Base-by-base conservation (phyloP, 345 rosid species). In the Excoecaria cochinchinensis region DNA sequence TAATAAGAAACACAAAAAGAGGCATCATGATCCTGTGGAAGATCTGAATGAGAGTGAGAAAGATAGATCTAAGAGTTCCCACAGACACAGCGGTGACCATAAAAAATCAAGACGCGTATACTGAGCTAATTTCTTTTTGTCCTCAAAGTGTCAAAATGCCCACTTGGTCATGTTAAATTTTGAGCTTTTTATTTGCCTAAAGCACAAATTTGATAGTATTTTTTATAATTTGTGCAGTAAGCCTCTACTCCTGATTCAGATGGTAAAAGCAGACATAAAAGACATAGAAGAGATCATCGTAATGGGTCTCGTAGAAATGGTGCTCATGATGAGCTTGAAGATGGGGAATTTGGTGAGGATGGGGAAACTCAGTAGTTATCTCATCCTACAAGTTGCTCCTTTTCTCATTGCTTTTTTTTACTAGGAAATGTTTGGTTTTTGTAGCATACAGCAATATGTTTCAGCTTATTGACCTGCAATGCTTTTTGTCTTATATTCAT, bases 61-160 rank as follows among this genome's bases (percentile, higher is more conserved):
- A 64, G 89, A 88, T 71, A 83, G 79, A 64, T 71, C 80, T 52
- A 88, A 75, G 84, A 87, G 83, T 74, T 74, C 89, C 47, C 90
- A 87, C 53, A 86, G 87, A 76, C 86, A 84, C 69, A 75, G 84
- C 70, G 78, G 85, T 52, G 90, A 86, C 79, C 86, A 75, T n/a
- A 90, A 85, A 78, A 92, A 83, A 79, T 84, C 89, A 65, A 95
- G 85, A 82, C 83, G 86, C 87, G 89, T 90, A 83, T 81, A 81
- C 78, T 39, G 44, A 70, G n/a, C n/a, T n/a, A n/a, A 9, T 52
- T 72, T 24, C 60, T 67, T 60, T 40, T 61, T 64, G 4, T 69
- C 13, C 72, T 62, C n/a, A 44, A 53, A 69, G 72, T 67, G 46
- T 76, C 17, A 14, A 17, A 59, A 72, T 56, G 50, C 70, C 16